phyloP scores from a whole-genome alignment of 2,329 filamentous ascomycete species.

The Diplodia scrobiculata region DNA sequence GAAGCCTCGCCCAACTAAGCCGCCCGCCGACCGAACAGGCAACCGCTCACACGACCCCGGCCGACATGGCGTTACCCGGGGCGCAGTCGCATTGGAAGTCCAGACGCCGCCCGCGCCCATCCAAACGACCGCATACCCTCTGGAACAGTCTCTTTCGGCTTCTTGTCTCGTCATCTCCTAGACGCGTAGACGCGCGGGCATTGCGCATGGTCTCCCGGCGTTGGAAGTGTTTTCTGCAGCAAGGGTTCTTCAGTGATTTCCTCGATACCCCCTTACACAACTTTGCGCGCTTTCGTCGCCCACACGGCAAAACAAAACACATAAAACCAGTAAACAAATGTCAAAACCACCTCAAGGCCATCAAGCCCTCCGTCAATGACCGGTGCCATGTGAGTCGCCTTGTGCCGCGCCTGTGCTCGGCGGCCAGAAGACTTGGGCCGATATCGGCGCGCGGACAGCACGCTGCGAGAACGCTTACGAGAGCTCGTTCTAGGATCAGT shows the following conservation, averaged over 20 bases:
- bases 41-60: background rate
- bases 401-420: background rate
- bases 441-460: conserved; percentile 17
- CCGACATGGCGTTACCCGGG: conserved; percentile 15
- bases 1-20: conserved; percentile 11
- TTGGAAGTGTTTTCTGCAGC: conserved; percentile 18
- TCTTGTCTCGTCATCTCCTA: background rate
- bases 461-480: conserved; percentile 5
- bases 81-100: background rate
- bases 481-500: conserved; percentile 10
- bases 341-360: background rate
- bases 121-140: background rate
- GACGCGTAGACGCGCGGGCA: conserved; percentile 20
- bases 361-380: background rate
- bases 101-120: background rate
- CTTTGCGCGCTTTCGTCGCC: background rate
- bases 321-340: conserved; percentile 7
- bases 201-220: conserved; percentile 14
- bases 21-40: background rate
- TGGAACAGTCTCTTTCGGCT: background rate
- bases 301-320: background rate
- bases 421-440: background rate
- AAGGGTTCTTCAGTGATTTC: conserved; percentile 11
- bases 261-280: conserved; percentile 13
- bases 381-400: background rate